Evolutionary conservation across 2,329 filamentous ascomycete genomes (phyloP), one percentile per base, ranked within the genome.

Genomic region (Grosmannia huntii): DNA sequence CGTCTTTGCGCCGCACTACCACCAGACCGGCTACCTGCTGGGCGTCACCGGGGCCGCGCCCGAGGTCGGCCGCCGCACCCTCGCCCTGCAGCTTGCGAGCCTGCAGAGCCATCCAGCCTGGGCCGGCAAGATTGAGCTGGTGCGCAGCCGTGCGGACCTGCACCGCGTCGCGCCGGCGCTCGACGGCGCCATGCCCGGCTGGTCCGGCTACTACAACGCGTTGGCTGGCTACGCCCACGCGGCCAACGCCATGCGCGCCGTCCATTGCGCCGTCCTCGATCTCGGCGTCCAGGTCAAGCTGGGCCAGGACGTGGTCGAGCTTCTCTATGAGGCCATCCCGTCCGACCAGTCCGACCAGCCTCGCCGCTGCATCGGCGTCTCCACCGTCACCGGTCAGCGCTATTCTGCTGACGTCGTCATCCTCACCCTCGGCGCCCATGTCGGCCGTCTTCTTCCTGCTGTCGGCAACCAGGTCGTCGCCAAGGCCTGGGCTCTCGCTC

Each of bases 161-260:
- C 23, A 21, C 41, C 68, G 0, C 66, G 69, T 1, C 63, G 79
- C 5, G 61, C 69, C 2, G 66, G 1, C 71, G 0, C 75, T 76
- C 38, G 67, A 71, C 6, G 78, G 78, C 0, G 69, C 73, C 0
- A 66, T 82, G 46, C 68, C 72, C 0, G 76, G 76, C 1, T 85
- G 80, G 77, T 73, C 71, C 28, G 82, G 82, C 9, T 85, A 85
- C 65, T 71, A 80, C 49, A 85, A 85, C 64, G 70, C 69, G 4
- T 73, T 78, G 6, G 80, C 76, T 12, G 80, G 81, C 1, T 83
- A 83, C 58, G 79, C 78, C 1, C 79, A 83, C 60, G 76, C 80
- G 0, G 74, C 72, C 0, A 74, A 82, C 59, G 75, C 81, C 0
- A 64, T 83, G 7, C 68, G 68, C 5, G 75, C 73, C 0, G 70